Evolutionary conservation across 345 rosid species (phyloP), one percentile per base, ranked within the genome.

Genomic region (Eucalyptus globulus): DNA sequence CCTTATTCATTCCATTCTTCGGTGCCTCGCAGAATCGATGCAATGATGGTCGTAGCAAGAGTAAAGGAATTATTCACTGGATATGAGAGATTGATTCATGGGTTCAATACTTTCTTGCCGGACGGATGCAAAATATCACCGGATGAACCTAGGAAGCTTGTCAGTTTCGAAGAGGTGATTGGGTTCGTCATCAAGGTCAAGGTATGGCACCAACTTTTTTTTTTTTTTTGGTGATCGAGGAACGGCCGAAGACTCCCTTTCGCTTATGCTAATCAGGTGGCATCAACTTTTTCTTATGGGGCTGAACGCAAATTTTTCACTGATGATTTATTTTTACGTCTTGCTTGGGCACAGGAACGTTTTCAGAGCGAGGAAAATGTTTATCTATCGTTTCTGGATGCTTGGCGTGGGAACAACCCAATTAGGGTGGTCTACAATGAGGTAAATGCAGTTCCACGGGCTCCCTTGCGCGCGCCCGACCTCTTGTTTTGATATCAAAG

Each of bases 71-170:
- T 97, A 90, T 96, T 97, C 89, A 96, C 94, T 90, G 99, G 99
- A 87, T 97, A 97, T 92, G 93, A 94, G 91, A 94, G 94, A 90
- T 92, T 97, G 91, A 96, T 97, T 65, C 94, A 89, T 87, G 99
- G 99, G 88, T 97, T 97, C 89, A 97, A 97, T 92, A 95, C 97
- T 89, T 97, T 97, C 94, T 91, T 97, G 92, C 99, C 99, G 1
- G 94, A 95, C 91, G 98, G 97, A 51, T 96, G 92, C 91, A 97
- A 96, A 93, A 96, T 97, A 92, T 93, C 93, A 31, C 94, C 95
- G 34, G 94, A 92, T 43, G 97, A 94, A 91, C 93, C 94, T 10
- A 96, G 94, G 94, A 97, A 94, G 90, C 45, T 44, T 8, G 45
- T 44, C 45, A 44, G 45, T 44, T 44, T 44, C 45, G 45, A 7